These are phyloP conservation scores for Fraxinus pennsylvanica DNA, from an alignment of 257 asterid genomes.

Conservation along the genomic window DNA sequence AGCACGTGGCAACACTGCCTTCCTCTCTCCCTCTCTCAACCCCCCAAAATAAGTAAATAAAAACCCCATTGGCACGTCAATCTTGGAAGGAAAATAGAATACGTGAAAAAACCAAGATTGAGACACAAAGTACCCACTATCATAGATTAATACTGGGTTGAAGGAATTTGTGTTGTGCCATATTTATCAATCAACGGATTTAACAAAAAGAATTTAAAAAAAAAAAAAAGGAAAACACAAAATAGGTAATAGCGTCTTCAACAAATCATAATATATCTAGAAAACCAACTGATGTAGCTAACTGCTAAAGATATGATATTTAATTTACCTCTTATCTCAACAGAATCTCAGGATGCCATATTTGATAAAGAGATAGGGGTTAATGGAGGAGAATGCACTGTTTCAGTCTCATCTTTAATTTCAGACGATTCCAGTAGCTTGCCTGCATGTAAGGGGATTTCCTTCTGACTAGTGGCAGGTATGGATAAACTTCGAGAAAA, in stretches of 20 bases:
- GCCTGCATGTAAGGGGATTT: slow-evolving; percentile 44
- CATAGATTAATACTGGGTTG: neutral
- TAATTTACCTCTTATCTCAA: slow-evolving; percentile 67
- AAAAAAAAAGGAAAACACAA: neutral
- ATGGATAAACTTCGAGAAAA: slow-evolving; percentile 84
- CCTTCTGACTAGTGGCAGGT: slow-evolving; percentile 64
- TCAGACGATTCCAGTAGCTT: slow-evolving; percentile 59
- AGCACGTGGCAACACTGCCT: neutral
- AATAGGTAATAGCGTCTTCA: neutral
- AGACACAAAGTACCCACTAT: too few species aligned
- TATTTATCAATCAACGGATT: neutral
- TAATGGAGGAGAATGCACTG: slow-evolving; percentile 70
- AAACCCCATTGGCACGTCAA: neutral
- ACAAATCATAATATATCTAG: neutral
- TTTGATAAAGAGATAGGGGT: slow-evolving; percentile 73
- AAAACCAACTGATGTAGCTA: slow-evolving; percentile 16
- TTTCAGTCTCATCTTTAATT: slow-evolving; percentile 46
- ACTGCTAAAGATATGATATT: slow-evolving; percentile 15
- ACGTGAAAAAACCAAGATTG: too few species aligned
- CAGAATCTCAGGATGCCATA: slow-evolving; percentile 51
- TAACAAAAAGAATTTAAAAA: neutral
- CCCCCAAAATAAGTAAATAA: neutral
- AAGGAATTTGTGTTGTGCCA: neutral
- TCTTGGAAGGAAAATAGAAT: neutral
- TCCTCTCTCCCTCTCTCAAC: neutral